Conservation (phyloP, 306 rosid species). For the Biancaea sappan region DNA sequence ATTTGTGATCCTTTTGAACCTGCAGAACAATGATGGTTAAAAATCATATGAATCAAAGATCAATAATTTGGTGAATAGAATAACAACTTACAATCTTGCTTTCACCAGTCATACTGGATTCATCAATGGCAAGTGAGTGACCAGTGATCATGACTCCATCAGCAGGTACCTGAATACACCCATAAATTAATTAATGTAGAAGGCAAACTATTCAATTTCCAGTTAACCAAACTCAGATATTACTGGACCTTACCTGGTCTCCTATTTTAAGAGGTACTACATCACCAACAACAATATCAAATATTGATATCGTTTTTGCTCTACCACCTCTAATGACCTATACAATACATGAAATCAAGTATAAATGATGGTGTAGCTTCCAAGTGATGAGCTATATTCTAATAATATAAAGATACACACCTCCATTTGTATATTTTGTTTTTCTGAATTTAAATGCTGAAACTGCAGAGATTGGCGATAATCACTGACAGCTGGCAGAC, state of each 20-base stretch:
- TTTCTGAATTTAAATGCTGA: slow-evolving; percentile 16
- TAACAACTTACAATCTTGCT: slow-evolving; percentile 49
- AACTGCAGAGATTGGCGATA: slow-evolving; percentile 23
- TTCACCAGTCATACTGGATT: slow-evolving; percentile 84
- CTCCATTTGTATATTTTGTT: slow-evolving; percentile 21
- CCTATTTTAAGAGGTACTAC: slow-evolving; percentile 49
- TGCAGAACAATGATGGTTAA: not conserved
- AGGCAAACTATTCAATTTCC: not conserved
- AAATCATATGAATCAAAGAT: not conserved
- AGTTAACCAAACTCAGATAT: slow-evolving; percentile 12
- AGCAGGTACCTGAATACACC: slow-evolving; percentile 55
- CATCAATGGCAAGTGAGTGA: slow-evolving; percentile 73
- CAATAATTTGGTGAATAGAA: not conserved
- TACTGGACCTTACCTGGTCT: slow-evolving; percentile 55
- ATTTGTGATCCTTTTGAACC: slow-evolving; percentile 11
- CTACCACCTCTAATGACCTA: slow-evolving; percentile 72
- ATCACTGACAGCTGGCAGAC: slow-evolving; percentile 22
- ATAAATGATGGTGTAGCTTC: not conserved
- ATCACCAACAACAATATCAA: slow-evolving; percentile 68
- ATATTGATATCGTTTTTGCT: slow-evolving; percentile 54
- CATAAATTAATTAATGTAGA: not conserved
- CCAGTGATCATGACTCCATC: slow-evolving; percentile 66
- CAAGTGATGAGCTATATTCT: not conserved
- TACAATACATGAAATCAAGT: not conserved
- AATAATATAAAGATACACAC: not conserved